Evolutionary conservation across 2,329 filamentous ascomycete genomes (phyloP).

Genomic region (Cladosporium sphaerospermum): DNA sequence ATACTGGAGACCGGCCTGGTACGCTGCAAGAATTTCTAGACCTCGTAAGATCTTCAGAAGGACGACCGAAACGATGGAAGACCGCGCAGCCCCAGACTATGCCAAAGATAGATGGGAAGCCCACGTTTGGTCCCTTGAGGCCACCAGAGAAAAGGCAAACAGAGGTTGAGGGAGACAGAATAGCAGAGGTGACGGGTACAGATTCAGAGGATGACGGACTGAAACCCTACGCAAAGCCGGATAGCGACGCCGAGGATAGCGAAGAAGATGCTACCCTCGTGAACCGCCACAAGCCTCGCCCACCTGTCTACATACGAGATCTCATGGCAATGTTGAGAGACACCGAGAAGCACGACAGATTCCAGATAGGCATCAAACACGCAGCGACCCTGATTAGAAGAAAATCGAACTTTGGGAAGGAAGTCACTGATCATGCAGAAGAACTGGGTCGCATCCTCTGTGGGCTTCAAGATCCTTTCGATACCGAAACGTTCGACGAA

Average conservation of each 20-base stretch:
- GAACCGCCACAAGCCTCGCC: slow-evolving; percentile 70
- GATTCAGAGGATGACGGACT: slow-evolving; percentile 54
- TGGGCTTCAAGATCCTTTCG: slow-evolving; percentile 78
- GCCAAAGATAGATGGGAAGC: slow-evolving; percentile 25
- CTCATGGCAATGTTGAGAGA: slow-evolving; percentile 73
- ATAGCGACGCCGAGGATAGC: slow-evolving; percentile 82
- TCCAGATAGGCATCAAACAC: slow-evolving; percentile 70
- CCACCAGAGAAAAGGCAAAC: slow-evolving; percentile 23
- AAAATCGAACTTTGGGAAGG: slow-evolving; percentile 81
- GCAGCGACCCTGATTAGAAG: slow-evolving; percentile 77
- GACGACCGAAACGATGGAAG: background rate
- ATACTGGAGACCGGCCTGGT: slow-evolving; percentile 58
- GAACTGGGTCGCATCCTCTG: slow-evolving; percentile 72
- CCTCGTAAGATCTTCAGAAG: slow-evolving; percentile 7
- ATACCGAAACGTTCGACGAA: slow-evolving; percentile 70
- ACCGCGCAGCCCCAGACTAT: slow-evolving; percentile 5
- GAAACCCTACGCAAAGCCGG: slow-evolving; percentile 73
- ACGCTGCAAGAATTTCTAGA: slow-evolving; percentile 46
- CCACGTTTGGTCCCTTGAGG: slow-evolving; percentile 25
- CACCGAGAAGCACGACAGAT: slow-evolving; percentile 75
- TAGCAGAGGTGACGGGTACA: slow-evolving; percentile 31
- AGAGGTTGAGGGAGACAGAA: slow-evolving; percentile 27
- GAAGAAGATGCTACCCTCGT: slow-evolving; percentile 89
- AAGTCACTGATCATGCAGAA: slow-evolving; percentile 76
- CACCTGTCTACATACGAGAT: slow-evolving; percentile 87